Base-by-base conservation (phyloP, 768 basidiomycete species). In the Amanita fuliginea region DNA sequence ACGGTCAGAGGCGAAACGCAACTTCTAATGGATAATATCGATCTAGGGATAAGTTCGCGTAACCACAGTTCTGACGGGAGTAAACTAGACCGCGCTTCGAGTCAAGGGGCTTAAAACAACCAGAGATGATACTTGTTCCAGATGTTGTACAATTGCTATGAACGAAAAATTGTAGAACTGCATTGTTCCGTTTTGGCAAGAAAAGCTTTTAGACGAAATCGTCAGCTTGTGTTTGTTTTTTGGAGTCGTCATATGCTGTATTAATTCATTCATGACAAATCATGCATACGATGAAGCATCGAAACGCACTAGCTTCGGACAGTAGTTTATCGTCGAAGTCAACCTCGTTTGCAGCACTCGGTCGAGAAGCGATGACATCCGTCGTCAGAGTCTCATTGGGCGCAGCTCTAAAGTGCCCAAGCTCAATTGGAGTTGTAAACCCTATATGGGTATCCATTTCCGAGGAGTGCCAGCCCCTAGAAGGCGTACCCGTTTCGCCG, bases 1-100 rank as follows among this genome's bases (percentile, higher is more conserved):
- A 16, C 37, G 9, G 14, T 40, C 35, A 47, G 46, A 11, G 46
- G 46, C 36, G 46, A 47, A 47, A 47, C 46, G n/a, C 46, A 28
- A 26, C 21, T 47, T 16, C 16, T 47, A 28, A 39, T 3, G 0
- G 22, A 37, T 36, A 47, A 37, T n/a, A 16, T 40, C 14, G 37
- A 37, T 13, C 22, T 46, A 10, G 44, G 32, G 11, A 22, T 4
- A 32, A 19, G 18, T 13, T 46, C 44, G 18, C 34, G 32, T 11
- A 13, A 11, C 4, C 44, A 35, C 6, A 46, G 44, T 13, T 34
- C 18, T 6, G 44, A 35, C 14, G 34, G 44, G 18, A 46, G 44
- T 11, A 34, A 46, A 22, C n/a, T 46, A 6, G 44, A 35, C 16
- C 44, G 18, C 13, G 19, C 44, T 14, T 28, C 42, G 16, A 43